Evolutionary conservation across 768 basidiomycete species (phyloP).

Genomic region (Russula brevipes): DNA sequence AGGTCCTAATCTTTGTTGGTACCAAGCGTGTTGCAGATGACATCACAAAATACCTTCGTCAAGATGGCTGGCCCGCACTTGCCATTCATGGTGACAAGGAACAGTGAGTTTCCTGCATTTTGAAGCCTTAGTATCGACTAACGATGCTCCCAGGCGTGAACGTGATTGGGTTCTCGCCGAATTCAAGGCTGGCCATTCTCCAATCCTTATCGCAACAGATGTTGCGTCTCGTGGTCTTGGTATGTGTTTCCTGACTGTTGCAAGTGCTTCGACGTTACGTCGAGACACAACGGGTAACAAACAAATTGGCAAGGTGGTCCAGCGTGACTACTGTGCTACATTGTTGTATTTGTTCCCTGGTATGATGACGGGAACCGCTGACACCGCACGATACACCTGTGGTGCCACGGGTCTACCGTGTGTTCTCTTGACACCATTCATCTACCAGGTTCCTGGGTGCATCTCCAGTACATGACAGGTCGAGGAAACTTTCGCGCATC

Average conservation of each 20-base stretch:
- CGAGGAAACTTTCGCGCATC: conserved; percentile 33
- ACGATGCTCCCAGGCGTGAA: conserved; percentile 59
- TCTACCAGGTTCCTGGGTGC: conserved; percentile 36
- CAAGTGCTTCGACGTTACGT: conserved; percentile 44
- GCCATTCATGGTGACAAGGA: conserved; percentile 99
- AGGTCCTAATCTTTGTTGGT: conserved; percentile 97
- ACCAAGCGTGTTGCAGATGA: conserved; percentile 98
- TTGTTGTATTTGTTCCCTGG: conserved; percentile 25
- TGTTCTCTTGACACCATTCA: conserved; percentile 27
- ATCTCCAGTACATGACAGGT: conserved; percentile 36
- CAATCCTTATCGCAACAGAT: conserved; percentile 97
- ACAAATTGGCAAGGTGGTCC: conserved; percentile 25
- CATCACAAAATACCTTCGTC: conserved; percentile 93
- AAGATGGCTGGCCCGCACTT: conserved; percentile 99
- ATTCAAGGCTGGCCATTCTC: conserved; percentile 96
- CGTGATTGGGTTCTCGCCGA: conserved; percentile 99
- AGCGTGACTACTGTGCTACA: conserved; percentile 12
- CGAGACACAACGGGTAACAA: conserved; percentile 33
- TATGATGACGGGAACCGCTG: conserved; percentile 25
- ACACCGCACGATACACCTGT: conserved; percentile 10
- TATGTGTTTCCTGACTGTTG: conserved; percentile 57
- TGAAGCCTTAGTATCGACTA: neutral
- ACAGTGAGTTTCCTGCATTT: conserved; percentile 56
- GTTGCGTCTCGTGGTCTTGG: conserved; percentile 99
- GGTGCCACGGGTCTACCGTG: conserved; percentile 23